Conservation (phyloP, 2,329 filamentous ascomycete species). For the Fusarium sp. region DNA sequence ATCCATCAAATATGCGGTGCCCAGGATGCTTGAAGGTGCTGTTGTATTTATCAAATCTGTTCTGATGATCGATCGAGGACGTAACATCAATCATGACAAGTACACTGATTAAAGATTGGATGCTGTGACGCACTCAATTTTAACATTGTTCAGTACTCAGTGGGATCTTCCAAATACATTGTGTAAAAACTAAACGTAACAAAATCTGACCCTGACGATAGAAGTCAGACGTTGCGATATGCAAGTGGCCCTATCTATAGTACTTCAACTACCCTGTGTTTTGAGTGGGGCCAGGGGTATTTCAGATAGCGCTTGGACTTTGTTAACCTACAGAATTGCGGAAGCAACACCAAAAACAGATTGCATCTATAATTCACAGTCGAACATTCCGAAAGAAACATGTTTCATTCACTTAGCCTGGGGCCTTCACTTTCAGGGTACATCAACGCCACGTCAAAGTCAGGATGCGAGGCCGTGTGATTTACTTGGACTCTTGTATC, state of each 20-base stretch:
- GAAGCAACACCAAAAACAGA: neutral
- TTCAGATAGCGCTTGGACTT: neutral
- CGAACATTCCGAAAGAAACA: neutral
- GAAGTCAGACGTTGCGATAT: neutral
- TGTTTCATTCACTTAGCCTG: neutral
- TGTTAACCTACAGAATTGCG: neutral
- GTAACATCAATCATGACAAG: no score
- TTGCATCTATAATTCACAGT: neutral
- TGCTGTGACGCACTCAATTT: no score
- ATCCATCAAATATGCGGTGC: neutral
- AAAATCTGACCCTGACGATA: neutral
- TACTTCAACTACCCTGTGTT: neutral
- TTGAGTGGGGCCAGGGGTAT: neutral
- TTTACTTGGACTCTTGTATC: no score
- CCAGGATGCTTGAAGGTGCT: neutral
- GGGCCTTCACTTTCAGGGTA: neutral
- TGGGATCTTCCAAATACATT: neutral
- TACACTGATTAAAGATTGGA: neutral
- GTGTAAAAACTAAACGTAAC: neutral
- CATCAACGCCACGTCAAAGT: neutral
- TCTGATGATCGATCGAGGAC: neutral
- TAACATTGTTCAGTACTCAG: neutral
- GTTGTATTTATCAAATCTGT: neutral
- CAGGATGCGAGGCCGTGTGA: neutral
- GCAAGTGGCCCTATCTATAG: neutral